Evolutionary conservation across 495 filamentous ascomycete genomes (phyloP).

Genomic region (Tuber melanosporum): DNA sequence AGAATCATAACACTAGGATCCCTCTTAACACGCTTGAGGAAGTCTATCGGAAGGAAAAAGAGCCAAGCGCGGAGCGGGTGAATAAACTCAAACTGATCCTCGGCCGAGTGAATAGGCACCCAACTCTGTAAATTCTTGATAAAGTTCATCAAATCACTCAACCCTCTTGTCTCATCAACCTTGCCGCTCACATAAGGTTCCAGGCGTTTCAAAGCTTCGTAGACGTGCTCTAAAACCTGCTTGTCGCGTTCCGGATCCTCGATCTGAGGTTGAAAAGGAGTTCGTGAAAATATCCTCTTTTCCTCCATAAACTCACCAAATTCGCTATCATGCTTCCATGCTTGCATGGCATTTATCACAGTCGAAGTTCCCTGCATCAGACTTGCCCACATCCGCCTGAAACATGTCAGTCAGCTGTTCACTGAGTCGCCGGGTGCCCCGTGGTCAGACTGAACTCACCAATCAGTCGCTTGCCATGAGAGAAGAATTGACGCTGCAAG

Average conservation of each 20-base stretch:
- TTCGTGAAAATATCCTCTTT: constrained; percentile 59
- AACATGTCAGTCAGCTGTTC: constrained; percentile 37
- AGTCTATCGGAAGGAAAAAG: constrained; percentile 81
- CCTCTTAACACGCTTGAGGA: constrained; percentile 53
- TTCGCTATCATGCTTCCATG: constrained; percentile 83
- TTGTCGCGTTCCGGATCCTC: constrained; percentile 55
- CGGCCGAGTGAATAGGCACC: constrained; percentile 62
- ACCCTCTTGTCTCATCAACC: constrained; percentile 64
- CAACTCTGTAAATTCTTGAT: constrained; percentile 69
- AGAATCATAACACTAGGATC: constrained; percentile 67
- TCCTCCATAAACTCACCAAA: constrained; percentile 78
- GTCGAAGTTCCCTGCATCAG: constrained; percentile 86
- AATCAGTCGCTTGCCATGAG: constrained; percentile 95
- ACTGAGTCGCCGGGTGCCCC: constrained; percentile 16
- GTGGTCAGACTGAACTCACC: constrained; percentile 55
- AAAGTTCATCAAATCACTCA: constrained; percentile 74
- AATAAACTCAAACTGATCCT: constrained; percentile 80
- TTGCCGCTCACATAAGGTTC: constrained; percentile 65
- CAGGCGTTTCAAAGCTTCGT: constrained; percentile 62
- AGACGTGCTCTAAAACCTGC: constrained; percentile 58
- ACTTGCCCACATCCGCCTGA: constrained; percentile 82
- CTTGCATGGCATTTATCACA: constrained; percentile 84
- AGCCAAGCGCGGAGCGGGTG: constrained; percentile 83
- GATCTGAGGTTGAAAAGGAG: constrained; percentile 54
- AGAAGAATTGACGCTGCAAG: constrained; percentile 86